These are phyloP conservation scores for Leptosphaerulina australis DNA, from an alignment of 2,329 filamentous ascomycete genomes.

Conservation along the genomic window DNA sequence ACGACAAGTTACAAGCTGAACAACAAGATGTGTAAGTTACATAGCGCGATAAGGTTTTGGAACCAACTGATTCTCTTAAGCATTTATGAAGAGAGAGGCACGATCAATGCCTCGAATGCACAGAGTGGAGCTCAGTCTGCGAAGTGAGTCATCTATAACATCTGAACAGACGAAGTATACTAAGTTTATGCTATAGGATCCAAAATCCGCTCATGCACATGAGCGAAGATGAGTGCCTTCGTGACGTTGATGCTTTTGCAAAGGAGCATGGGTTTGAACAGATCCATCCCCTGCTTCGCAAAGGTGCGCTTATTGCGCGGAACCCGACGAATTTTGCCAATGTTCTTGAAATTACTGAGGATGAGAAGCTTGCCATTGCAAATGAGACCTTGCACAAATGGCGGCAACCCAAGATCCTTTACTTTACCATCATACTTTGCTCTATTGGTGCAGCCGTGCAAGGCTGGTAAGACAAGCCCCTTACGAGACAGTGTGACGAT, in stretches of 20 bases:
- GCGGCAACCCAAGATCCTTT: constrained; percentile 62
- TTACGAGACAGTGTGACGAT: neutral
- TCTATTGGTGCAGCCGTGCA: constrained; percentile 69
- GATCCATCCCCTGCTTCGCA: constrained; percentile 54
- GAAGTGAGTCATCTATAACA: constrained; percentile 9
- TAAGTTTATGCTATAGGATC: constrained; percentile 15
- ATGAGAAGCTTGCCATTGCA: constrained; percentile 23
- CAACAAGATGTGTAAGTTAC: constrained; percentile 22
- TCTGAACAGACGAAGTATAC: neutral
- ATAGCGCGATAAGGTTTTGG: neutral
- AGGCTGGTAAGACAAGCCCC: constrained; percentile 59
- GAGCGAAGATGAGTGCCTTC: constrained; percentile 51
- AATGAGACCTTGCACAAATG: constrained; percentile 61
- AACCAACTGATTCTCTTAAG: constrained; percentile 17
- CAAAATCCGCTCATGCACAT: constrained; percentile 30
- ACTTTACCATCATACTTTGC: constrained; percentile 69
- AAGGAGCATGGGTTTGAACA: constrained; percentile 53
- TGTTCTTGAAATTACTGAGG: constrained; percentile 24
- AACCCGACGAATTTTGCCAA: constrained; percentile 23
- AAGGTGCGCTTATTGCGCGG: constrained; percentile 58
- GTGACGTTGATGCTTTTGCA: constrained; percentile 60
- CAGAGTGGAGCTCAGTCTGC: constrained; percentile 9
- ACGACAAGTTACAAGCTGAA: constrained; percentile 17
- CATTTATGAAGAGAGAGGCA: constrained; percentile 16
- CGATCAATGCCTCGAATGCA: constrained; percentile 9